Conservation (phyloP, 1,284 basidiomycete genomes). For the Leucoagaricus sp. region DNA sequence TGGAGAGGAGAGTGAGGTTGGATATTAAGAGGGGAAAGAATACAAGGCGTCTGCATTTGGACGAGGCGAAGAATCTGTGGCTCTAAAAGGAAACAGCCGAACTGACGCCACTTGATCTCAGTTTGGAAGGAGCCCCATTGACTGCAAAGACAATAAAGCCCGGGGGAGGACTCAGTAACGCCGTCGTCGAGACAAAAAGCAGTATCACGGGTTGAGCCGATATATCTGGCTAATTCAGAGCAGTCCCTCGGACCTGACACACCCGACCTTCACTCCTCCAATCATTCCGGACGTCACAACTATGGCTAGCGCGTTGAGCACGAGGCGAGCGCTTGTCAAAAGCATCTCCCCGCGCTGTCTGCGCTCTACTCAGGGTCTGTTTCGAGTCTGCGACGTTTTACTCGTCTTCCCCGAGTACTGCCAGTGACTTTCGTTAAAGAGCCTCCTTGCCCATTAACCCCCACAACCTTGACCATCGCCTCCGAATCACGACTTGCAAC, state of each 20-base stretch:
- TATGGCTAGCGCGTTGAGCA: neutral
- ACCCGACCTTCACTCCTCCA: neutral
- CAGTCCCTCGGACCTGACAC: neutral
- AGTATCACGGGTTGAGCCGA: neutral
- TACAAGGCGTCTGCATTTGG: conserved; percentile 35
- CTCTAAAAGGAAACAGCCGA: conserved; percentile 27
- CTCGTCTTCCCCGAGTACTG: neutral
- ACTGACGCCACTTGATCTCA: conserved; percentile 30
- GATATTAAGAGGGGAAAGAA: conserved; percentile 29
- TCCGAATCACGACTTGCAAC: neutral
- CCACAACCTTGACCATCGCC: too few relatives aligned
- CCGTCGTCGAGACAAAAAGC: conserved; percentile 8
- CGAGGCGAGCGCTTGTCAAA: neutral
- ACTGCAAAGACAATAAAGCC: conserved; percentile 14
- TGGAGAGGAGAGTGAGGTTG: conserved; percentile 25
- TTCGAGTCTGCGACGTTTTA: too few relatives aligned
- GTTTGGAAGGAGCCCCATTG: conserved; percentile 26
- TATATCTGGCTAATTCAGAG: too few relatives aligned
- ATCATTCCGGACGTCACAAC: neutral
- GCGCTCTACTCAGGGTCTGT: neutral
- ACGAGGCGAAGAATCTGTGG: conserved; percentile 21
- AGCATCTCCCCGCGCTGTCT: neutral
- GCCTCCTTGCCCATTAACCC: too few relatives aligned
- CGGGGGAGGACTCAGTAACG: neutral
- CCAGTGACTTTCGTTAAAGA: neutral